Percentiles rank a stretch among this genome's conserved stretches.
Evolutionary conservation across 345 rosid genomes (phyloP).

Genomic region (Cardamine resedifolia): DNA sequence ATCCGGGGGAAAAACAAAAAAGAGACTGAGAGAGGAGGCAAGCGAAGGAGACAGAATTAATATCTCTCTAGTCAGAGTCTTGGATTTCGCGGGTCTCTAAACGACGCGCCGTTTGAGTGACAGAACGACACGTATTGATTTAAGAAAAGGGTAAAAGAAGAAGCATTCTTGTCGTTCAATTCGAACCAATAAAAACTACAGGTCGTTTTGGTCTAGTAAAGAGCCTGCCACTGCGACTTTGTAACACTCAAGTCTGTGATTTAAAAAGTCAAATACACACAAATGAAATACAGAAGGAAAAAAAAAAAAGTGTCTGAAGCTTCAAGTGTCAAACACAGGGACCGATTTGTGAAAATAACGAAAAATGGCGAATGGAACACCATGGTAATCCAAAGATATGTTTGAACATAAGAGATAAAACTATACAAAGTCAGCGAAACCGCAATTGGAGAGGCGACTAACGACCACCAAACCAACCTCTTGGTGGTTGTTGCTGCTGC

Average conservation of each 20-base stretch:
- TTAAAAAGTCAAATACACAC: background rate
- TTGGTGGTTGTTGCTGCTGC: conserved; percentile 66
- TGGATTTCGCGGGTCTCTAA: conserved; percentile 20
- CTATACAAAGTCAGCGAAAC: conserved; percentile 33
- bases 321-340: background rate
- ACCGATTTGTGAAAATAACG: background rate
- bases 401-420: conserved; percentile 9
- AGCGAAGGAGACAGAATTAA: background rate
- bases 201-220: background rate
- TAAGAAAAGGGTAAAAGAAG: background rate
- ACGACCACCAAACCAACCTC: conserved; percentile 76
- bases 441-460: conserved; percentile 29
- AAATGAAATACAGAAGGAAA: conserved; percentile 6
- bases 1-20: too few relatives aligned
- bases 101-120: conserved; percentile 2
- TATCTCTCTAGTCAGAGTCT: background rate
- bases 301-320: background rate
- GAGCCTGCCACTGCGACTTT: background rate
- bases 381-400: background rate
- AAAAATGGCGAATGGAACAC: conserved; percentile 7
- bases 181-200: background rate
- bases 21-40: background rate
- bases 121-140: background rate
- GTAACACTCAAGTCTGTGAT: background rate
- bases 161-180: background rate